A percentile compares a stretch with the other conserved stretches of the same genome.
phyloP scores from a whole-genome alignment of 2,329 filamentous ascomycete genomes.

The Samsoniella hepiali region DNA sequence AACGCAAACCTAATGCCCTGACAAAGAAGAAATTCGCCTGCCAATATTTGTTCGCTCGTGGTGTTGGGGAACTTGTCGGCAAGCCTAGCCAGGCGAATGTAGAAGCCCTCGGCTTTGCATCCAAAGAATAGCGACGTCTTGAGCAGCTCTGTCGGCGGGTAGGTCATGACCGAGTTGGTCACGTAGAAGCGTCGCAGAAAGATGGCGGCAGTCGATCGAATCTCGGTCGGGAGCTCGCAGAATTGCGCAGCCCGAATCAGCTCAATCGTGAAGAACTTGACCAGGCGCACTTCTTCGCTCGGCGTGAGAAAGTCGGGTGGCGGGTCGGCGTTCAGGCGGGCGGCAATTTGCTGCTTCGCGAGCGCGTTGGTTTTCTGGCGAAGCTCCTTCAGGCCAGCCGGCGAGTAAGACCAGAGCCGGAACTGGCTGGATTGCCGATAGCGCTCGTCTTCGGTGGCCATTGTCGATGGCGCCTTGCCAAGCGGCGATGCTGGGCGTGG shows the following conservation, averaged over 20 bases:
- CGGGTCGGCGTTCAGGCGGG: slow-evolving; percentile 51
- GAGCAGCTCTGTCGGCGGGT: slow-evolving; percentile 84
- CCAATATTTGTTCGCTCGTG: slow-evolving; percentile 77
- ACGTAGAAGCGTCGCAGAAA: slow-evolving; percentile 95
- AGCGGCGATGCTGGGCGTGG: background rate
- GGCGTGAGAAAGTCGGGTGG: slow-evolving; percentile 76
- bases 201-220: slow-evolving; percentile 69
- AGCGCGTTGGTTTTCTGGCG: slow-evolving; percentile 76
- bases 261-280: slow-evolving; percentile 70
- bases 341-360: slow-evolving; percentile 61
- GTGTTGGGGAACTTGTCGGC: slow-evolving; percentile 66
- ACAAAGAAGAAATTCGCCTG: slow-evolving; percentile 87
- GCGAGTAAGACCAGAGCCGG: slow-evolving; percentile 87
- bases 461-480: slow-evolving; percentile 31
- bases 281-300: slow-evolving; percentile 76
- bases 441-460: slow-evolving; percentile 83
- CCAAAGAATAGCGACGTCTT: slow-evolving; percentile 91
- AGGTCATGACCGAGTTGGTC: slow-evolving; percentile 94
- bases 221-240: slow-evolving; percentile 49
- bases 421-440: slow-evolving; percentile 91
- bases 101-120: slow-evolving; percentile 85
- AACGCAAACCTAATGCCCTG: slow-evolving; percentile 92
- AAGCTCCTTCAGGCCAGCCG: slow-evolving; percentile 64
- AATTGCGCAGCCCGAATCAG: slow-evolving; percentile 55
- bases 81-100: slow-evolving; percentile 64